Evolutionary conservation across 257 asterid genomes (phyloP), one percentile per base, ranked within the genome.

Genomic region (Voacanga thouarsii): DNA sequence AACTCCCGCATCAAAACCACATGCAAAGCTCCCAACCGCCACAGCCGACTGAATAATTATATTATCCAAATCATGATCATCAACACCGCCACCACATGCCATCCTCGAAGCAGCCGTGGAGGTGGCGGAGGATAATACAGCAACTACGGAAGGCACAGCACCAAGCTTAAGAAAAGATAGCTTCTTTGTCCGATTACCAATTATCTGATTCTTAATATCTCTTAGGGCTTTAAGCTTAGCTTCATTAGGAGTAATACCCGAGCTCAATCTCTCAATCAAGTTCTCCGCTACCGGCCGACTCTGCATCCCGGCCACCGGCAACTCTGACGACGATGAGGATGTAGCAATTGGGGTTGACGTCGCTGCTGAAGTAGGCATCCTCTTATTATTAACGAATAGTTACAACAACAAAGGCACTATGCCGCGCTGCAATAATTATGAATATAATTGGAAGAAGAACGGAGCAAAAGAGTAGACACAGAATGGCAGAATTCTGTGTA

Each of bases 131-230:
- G 96, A 87, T 56, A 94, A 86, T 50, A 91, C 81, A 3, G 90
- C 80, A 77, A 89, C 94, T 53, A 95, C 88, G 47, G 84, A 85
- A 45, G 96, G 94, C 55, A 90, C 96, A 51, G 99, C 99, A 56
- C 96, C 97, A 72, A 93, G 92, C 87, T 90, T 93, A 79, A 95
- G 82, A 79, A 86, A 95, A 60, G 87, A 86, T 11, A 90, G 80
- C 89, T 95, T 95, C 77, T 91, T 92, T 1, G 98, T 95, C 12
- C 92, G 99, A 80, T 91, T 95, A 15, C 99, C 99, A 23, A 95
- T 95, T 21, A 95, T 95, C 77, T 90, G 98, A 79, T 95, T 95
- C 87, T 95, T 95, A 76, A 95, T 83, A 74, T 90, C 96, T 83
- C 99, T 86, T 78, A 95, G 75, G 12, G 93, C 89, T 80, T 90